These are phyloP conservation scores for Uronychia binucleata DNA, from an alignment of 73 alveolate genomes.

Conservation along the genomic window DNA sequence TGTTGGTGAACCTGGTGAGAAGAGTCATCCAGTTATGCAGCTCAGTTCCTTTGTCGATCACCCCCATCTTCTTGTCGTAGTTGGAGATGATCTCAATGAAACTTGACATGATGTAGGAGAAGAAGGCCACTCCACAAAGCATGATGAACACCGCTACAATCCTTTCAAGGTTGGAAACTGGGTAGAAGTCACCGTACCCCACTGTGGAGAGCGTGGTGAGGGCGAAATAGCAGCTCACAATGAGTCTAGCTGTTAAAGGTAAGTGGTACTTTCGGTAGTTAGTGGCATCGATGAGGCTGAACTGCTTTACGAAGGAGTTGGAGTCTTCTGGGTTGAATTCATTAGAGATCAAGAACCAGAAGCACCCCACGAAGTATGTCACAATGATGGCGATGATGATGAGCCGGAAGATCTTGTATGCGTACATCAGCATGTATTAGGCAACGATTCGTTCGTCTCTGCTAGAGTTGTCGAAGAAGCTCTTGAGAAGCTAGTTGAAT, in stretches of 20 bases:
- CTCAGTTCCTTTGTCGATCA: constrained; percentile 73
- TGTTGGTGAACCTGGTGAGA: constrained; percentile 62
- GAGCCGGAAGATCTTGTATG: constrained; percentile 77
- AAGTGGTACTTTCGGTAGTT: background rate
- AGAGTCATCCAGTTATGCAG: constrained; percentile 83
- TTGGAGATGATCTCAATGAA: constrained; percentile 83
- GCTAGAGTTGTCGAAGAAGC: constrained; percentile 67
- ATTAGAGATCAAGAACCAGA: constrained; percentile 79
- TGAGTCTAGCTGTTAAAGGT: constrained; percentile 49
- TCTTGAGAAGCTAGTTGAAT: constrained; percentile 74
- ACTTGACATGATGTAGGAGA: constrained; percentile 89
- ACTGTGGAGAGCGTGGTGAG: constrained; percentile 91
- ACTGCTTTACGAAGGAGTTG: constrained; percentile 62
- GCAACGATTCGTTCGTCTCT: constrained; percentile 78
- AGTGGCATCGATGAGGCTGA: constrained; percentile 37
- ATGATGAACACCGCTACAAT: constrained; percentile 78
- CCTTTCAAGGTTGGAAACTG: constrained; percentile 77
- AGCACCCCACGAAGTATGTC: constrained; percentile 91
- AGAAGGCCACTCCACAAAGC: constrained; percentile 89
- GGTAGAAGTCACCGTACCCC: constrained; percentile 91
- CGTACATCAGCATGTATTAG: constrained; percentile 72
- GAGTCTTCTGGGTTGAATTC: constrained; percentile 35
- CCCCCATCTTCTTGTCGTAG: constrained; percentile 82
- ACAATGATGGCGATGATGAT: constrained; percentile 79
- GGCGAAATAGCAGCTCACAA: constrained; percentile 84